Percentiles rank a stretch among this genome's conserved stretches.
Evolutionary conservation across 2,329 filamentous ascomycete species (phyloP).

Genomic region (Colletotrichum liaoningense): DNA sequence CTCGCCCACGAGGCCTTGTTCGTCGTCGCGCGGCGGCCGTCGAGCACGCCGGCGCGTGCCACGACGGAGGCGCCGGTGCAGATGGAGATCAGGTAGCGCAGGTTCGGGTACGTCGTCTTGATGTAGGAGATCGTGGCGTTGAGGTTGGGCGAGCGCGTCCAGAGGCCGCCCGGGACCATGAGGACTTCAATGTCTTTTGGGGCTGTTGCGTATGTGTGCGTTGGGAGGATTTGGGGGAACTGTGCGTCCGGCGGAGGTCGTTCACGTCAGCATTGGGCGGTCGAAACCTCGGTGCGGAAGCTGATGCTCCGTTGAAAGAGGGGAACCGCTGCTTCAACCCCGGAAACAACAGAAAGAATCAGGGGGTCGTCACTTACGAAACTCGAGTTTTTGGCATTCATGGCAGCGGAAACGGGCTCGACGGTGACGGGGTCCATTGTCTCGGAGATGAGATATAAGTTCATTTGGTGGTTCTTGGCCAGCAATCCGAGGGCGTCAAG

Average conservation of each 20-base stretch:
- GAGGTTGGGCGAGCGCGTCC: constrained; percentile 40
- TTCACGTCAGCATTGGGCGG: neutral
- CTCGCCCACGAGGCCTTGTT: constrained; percentile 64
- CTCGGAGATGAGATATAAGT: constrained; percentile 25
- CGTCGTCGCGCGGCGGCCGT: constrained; percentile 65
- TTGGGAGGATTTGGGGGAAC: constrained; percentile 37
- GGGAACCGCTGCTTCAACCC: neutral
- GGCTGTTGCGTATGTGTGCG: constrained; percentile 56
- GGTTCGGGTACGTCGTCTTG: constrained; percentile 46
- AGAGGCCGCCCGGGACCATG: constrained; percentile 63
- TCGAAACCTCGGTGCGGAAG: neutral
- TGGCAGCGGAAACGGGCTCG: constrained; percentile 7
- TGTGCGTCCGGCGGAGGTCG: neutral
- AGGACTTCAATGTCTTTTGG: constrained; percentile 62
- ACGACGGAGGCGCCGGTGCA: constrained; percentile 67
- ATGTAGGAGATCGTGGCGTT: constrained; percentile 49
- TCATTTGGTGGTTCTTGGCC: constrained; percentile 19
- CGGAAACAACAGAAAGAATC: neutral
- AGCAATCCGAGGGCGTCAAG: constrained; percentile 50
- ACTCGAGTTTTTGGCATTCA: constrained; percentile 32
- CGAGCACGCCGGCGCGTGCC: constrained; percentile 63
- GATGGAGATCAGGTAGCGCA: constrained; percentile 64
- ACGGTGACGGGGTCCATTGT: constrained; percentile 31
- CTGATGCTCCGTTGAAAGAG: neutral
- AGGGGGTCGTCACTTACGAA: constrained; percentile 14